These are phyloP conservation scores for Thelephora terrestris DNA, from an alignment of 1,284 basidiomycete species.

Conservation along the genomic window DNA sequence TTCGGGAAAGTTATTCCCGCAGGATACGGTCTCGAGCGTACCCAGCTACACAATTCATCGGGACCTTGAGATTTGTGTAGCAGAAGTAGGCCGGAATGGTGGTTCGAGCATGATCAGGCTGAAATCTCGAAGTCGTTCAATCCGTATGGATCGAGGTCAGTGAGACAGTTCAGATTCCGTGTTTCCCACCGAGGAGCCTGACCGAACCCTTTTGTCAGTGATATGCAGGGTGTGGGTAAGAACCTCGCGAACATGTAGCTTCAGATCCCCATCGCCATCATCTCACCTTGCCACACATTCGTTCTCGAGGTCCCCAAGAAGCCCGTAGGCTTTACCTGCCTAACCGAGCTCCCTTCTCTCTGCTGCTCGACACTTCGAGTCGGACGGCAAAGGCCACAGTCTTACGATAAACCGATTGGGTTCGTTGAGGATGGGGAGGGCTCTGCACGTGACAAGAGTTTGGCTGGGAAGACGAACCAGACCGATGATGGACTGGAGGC, in stretches of 20 bases:
- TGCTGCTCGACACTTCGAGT: too few relatives aligned
- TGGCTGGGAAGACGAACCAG: conserved; percentile 37
- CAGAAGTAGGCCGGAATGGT: conserved; percentile 29
- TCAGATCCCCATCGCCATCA: too few relatives aligned
- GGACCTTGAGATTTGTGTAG: conserved; percentile 26
- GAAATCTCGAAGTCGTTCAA: conserved; percentile 10
- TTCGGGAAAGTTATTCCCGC: conserved; percentile 11
- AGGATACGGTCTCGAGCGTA: conserved; percentile 18
- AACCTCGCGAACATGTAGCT: too few relatives aligned
- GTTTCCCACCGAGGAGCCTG: too few relatives aligned
- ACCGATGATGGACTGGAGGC: conserved; percentile 80
- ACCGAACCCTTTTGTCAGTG: too few relatives aligned
- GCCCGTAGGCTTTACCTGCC: too few relatives aligned
- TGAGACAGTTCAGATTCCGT: too few relatives aligned
- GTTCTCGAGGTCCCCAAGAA: conserved; percentile 14
- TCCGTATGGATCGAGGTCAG: too few relatives aligned
- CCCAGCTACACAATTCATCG: conserved; percentile 27
- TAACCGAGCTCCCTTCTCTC: too few relatives aligned
- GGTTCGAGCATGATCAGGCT: conserved; percentile 21
- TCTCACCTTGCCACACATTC: conserved; percentile 28
- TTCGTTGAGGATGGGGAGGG: conserved; percentile 66
- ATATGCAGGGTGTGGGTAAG: too few relatives aligned
- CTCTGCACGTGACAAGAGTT: conserved; percentile 28
- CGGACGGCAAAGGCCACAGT: too few relatives aligned
- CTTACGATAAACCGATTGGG: conserved; percentile 65